Base-by-base conservation (phyloP, 1,284 basidiomycete species). In the Ganoderma multipileum region DNA sequence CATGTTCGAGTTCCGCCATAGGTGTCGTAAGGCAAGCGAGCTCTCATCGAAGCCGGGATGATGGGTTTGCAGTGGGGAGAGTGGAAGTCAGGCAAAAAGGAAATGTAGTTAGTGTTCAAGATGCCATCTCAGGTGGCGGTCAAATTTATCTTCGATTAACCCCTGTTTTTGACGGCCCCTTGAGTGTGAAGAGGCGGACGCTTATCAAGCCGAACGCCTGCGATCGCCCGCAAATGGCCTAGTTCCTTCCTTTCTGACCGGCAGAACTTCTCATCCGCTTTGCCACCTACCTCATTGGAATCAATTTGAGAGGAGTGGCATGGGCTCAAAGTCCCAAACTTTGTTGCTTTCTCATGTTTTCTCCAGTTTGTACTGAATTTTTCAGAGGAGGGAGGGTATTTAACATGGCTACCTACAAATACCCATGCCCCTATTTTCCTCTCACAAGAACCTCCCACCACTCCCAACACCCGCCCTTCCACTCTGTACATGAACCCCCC, bases 401-500 rank as follows among this genome's bases (percentile, higher is more conserved):
- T 57, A 57, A 57, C 55, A 57, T n/a, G 14, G 33, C 55, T 8
- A n/a, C 55, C 55, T 57, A 57, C 28, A 36, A 36, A 36, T 20
- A 33, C 6, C 18, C 16, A 18, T 5, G 38, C 30, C 55, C 55
- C 64, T 30, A 61, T 41, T 38, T 52, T 58, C 47, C 58, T 44
- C 60, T 12, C 33, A 38, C 58, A 42, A 41, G 52, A 59, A 23
- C 55, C 38, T 47, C 61, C 41, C 11, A 33, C 60, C 12, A 63
- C 61, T 18, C 7, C 20, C 26, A 63, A 38, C 23, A 26, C 58
- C 30, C 38, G 11, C 58, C 23, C 38, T 16, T 9, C 58, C 14
- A 7, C 8, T 38, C 58, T 11, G 12, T 39, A 38, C 58, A 59
- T 41, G 23, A 59, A 59, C 57, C 66, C 54, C 33, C 57, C 57